Percentiles rank a stretch among this genome's conserved stretches.
Conservation (phyloP, 2,329 filamentous ascomycete species). For the Cyclaneusma minus region DNA sequence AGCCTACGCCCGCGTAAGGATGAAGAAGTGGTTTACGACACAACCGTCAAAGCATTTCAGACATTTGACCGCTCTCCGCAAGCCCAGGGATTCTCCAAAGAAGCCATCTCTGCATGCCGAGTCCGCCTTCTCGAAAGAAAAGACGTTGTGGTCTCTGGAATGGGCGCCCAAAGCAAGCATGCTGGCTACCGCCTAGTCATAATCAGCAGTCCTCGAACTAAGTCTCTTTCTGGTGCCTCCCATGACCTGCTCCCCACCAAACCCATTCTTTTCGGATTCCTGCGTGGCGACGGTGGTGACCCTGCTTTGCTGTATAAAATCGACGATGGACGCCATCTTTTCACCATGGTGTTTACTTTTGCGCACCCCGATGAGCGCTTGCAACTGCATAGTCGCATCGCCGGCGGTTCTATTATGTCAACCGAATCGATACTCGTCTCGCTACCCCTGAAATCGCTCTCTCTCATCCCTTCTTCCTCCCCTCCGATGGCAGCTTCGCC, state of each 20-base stretch:
- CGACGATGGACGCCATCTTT: slow-evolving; percentile 46
- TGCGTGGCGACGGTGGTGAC: slow-evolving; percentile 54
- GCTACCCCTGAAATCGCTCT: slow-evolving; percentile 48
- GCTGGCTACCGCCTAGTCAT: slow-evolving; percentile 66
- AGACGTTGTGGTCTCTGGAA: slow-evolving; percentile 52
- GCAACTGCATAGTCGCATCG: slow-evolving; percentile 55
- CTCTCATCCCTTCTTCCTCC: slow-evolving; percentile 27
- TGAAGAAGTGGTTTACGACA: slow-evolving; percentile 55
- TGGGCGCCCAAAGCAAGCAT: slow-evolving; percentile 57
- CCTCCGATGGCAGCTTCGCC: slow-evolving; percentile 3
- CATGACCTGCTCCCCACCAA: slow-evolving; percentile 49
- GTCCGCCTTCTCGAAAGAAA: slow-evolving; percentile 62
- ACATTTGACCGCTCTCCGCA: slow-evolving; percentile 64
- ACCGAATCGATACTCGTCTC: slow-evolving; percentile 60
- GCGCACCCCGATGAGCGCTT: slow-evolving; percentile 55
- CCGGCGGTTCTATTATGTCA: slow-evolving; percentile 51
- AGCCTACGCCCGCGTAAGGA: slow-evolving; percentile 53
- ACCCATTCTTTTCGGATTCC: slow-evolving; percentile 64
- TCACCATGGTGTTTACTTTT: slow-evolving; percentile 66
- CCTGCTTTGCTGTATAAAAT: slow-evolving; percentile 55
- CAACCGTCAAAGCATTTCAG: slow-evolving; percentile 58
- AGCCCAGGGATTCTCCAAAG: slow-evolving; percentile 58
- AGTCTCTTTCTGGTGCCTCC: slow-evolving; percentile 62
- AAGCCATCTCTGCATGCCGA: slow-evolving; percentile 55
- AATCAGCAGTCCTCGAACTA: slow-evolving; percentile 61